Conservation (phyloP, 371 early-diverging fungal genomes). For the Thermomucor indicae-seudaticae region DNA sequence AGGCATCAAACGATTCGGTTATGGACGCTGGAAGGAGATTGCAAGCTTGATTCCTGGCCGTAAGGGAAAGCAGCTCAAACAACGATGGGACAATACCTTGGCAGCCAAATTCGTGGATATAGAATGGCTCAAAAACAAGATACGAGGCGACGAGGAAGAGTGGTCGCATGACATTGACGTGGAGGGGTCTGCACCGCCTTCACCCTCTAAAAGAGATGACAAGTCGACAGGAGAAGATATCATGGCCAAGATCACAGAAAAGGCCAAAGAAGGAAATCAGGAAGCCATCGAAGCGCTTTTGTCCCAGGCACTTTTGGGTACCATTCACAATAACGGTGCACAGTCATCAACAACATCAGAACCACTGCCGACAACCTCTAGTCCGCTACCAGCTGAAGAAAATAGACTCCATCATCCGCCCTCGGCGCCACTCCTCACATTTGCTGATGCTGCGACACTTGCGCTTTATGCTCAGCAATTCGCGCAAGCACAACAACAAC, state of each 20-base stretch:
- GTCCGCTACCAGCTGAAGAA: constrained; percentile 1
- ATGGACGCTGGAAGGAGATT: constrained; percentile 40
- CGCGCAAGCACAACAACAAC: constrained; percentile 13
- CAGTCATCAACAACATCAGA: neutral
- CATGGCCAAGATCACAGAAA: constrained; percentile 41
- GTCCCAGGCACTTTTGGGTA: constrained; percentile 33
- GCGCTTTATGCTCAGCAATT: constrained; percentile 41
- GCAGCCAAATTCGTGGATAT: constrained; percentile 30
- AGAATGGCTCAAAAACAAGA: constrained; percentile 26
- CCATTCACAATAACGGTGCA: neutral
- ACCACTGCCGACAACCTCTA: neutral
- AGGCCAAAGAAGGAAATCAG: constrained; percentile 35
- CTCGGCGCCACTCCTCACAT: constrained; percentile 25
- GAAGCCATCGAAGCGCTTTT: constrained; percentile 37
- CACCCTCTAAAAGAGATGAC: constrained; percentile 7
- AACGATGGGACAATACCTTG: constrained; percentile 34
- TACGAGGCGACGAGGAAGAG: constrained; percentile 13
- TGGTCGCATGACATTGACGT: constrained; percentile 16
- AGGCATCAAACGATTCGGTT: constrained; percentile 29
- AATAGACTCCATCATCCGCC: no score
- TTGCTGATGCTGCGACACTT: constrained; percentile 38
- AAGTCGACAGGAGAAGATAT: constrained; percentile 17
- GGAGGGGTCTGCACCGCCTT: constrained; percentile 14
- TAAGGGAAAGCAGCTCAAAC: constrained; percentile 34
- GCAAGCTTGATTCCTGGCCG: constrained; percentile 33